These are phyloP conservation scores for Tricholoma matsutake DNA, from an alignment of 768 basidiomycete genomes.

Conservation along the genomic window DNA sequence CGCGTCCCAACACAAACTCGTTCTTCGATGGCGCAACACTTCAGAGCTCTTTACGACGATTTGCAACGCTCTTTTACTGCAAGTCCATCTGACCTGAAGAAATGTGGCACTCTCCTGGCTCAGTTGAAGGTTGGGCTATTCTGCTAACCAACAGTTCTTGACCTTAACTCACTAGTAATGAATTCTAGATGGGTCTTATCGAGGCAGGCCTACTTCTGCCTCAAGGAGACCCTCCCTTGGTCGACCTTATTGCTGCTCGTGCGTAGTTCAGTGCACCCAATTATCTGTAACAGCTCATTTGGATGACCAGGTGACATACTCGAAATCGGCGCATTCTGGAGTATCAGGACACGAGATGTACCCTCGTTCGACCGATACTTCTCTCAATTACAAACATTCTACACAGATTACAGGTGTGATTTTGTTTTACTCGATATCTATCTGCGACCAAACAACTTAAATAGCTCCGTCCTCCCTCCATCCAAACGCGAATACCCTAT, in stretches of 20 bases:
- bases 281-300: background rate
- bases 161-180: background rate
- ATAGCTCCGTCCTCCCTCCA: slow-evolving; percentile 68
- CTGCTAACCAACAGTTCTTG: background rate
- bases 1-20: slow-evolving; percentile 27
- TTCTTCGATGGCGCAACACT: slow-evolving; percentile 48
- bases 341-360: slow-evolving; percentile 83
- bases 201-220: slow-evolving; percentile 77
- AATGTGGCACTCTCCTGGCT: slow-evolving; percentile 57
- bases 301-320: slow-evolving; percentile 75
- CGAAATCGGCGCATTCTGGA: slow-evolving; percentile 94
- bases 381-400: slow-evolving; percentile 86
- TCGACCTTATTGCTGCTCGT: slow-evolving; percentile 77
- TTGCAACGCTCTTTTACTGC: slow-evolving; percentile 66
- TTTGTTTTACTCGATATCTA: background rate
- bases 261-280: slow-evolving; percentile 3
- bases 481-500: slow-evolving; percentile 88
- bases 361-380: slow-evolving; percentile 96
- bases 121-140: slow-evolving; percentile 67
- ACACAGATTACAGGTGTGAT: slow-evolving; percentile 73
- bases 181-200: slow-evolving; percentile 66
- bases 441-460: slow-evolving; percentile 19
- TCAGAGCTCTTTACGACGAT: slow-evolving; percentile 61
- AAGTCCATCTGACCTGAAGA: slow-evolving; percentile 64
- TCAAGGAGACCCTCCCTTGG: slow-evolving; percentile 54